A percentile compares a stretch with the other conserved stretches of the same genome.
Conservation (phyloP, 164 flowering plant species). For the Vitis labrusca region DNA sequence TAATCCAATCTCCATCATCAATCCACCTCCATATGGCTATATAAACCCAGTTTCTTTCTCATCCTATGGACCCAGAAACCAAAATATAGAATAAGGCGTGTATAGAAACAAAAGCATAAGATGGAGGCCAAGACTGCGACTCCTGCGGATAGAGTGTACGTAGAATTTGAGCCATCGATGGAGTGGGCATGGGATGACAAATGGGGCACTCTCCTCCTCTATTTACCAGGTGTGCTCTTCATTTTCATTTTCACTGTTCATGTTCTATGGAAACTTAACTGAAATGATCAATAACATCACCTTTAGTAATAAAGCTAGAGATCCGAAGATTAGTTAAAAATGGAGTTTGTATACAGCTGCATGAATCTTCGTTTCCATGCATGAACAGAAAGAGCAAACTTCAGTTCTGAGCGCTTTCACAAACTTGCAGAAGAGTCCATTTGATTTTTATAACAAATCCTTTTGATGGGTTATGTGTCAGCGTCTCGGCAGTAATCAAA, state of each 20-base stretch:
- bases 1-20: background rate
- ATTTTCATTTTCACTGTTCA: background rate
- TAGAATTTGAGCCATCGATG: conserved; percentile 21
- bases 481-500: too few species aligned
- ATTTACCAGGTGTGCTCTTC: conserved; percentile 22
- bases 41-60: background rate
- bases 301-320: background rate
- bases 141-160: conserved; percentile 3
- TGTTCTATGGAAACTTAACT: background rate
- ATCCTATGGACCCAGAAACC: background rate
- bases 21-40: background rate
- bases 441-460: too few species aligned
- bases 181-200: conserved; percentile 17
- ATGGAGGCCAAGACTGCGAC: background rate
- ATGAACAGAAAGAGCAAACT: too few species aligned
- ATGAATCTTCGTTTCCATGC: too few species aligned
- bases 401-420: too few species aligned
- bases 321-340: background rate
- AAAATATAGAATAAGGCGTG: background rate
- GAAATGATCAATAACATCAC: too few species aligned
- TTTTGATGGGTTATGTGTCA: too few species aligned
- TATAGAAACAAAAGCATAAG: background rate
- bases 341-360: too few species aligned
- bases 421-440: too few species aligned
- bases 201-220: conserved; percentile 20